Evolutionary conservation across 2,329 filamentous ascomycete species (phyloP), one percentile per base, ranked within the genome.

Genomic region (Fusarium albidum): DNA sequence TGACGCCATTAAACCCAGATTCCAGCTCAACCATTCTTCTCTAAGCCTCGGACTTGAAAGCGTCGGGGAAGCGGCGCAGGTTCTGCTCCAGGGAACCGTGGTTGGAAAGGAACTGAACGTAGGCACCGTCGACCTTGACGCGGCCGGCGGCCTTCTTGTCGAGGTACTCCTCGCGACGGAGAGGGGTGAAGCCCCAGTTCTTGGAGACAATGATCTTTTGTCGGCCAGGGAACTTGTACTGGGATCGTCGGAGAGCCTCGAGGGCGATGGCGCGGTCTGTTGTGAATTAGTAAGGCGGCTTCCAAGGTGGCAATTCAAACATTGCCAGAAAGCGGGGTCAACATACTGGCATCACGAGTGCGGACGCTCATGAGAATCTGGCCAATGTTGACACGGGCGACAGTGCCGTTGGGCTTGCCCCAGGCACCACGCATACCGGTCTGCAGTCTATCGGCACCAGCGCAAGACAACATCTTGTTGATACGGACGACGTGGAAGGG

Each of bases 401-500:
- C 95, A 74, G 87, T 89, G 78, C 95, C 95, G 87, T 98, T 96
- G 80, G 95, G 95, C 90, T 99, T 99, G 77, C 95, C 95, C 89
- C 92, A 99, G 73, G 95, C 95, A 89, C 95, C 95, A 90, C 95
- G 94, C 95, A 99, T 99, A 86, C 95, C 95, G 72, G 95, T 99
- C 84, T 99, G 95, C 81, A 99, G 86, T 90, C 95, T 92, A 98
- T 99, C 95, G 89, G 95, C 95, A 87, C 95, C 95, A 76, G 95
- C 95, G 82, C 95, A 99, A 77, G 95, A 98, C 92, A 99, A 94
- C 95, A 99, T 99, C 91, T 99, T 99, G 92, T 99, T 99, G 93
- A 99, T 99, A 83, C 95, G 95, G 86, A 99, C 90, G 82, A 99
- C 95, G 87, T 99, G 95, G 92, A 91, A 99, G 69, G 95, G 95